Evolutionary conservation across 2,329 filamentous ascomycete genomes (phyloP).

Genomic region (Akanthomyces muscarius): DNA sequence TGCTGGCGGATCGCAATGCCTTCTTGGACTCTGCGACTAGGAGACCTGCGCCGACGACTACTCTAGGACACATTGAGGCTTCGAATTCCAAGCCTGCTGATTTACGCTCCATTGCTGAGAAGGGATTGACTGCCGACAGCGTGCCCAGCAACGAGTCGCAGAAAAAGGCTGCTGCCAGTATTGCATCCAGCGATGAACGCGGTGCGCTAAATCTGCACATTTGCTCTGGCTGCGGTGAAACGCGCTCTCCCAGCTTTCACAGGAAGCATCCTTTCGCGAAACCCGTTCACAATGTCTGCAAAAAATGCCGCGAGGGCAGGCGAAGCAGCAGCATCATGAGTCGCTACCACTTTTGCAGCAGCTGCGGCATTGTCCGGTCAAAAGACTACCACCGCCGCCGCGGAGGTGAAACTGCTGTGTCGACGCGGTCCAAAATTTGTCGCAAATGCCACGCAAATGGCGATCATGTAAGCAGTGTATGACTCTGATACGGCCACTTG

Average conservation of each 20-base stretch:
- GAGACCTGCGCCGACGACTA: slow-evolving; percentile 15
- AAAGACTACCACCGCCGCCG: slow-evolving; percentile 31
- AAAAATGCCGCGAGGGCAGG: slow-evolving; percentile 29
- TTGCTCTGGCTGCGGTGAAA: slow-evolving; percentile 34
- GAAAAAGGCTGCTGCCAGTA: background rate
- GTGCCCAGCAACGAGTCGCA: background rate
- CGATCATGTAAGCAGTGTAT: background rate
- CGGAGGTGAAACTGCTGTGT: background rate
- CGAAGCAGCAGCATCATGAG: slow-evolving; percentile 24
- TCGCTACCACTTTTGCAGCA: slow-evolving; percentile 39
- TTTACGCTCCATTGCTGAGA: background rate
- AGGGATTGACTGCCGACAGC: background rate
- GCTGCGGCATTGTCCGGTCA: slow-evolving; percentile 39
- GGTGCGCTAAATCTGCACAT: slow-evolving; percentile 24
- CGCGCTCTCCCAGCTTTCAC: slow-evolving; percentile 35
- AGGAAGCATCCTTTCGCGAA: slow-evolving; percentile 29
- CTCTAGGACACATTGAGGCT: background rate
- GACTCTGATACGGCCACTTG: no score
- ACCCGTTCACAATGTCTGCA: slow-evolving; percentile 33
- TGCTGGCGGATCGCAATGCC: background rate
- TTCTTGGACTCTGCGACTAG: slow-evolving; percentile 9
- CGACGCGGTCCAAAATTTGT: background rate
- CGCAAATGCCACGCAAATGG: slow-evolving; percentile 6
- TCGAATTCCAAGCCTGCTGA: background rate
- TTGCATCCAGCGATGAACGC: background rate